Evolutionary conservation across 768 basidiomycete genomes (phyloP), one percentile per base, ranked within the genome.

Genomic region (Candolleomyces eurysporus): DNA sequence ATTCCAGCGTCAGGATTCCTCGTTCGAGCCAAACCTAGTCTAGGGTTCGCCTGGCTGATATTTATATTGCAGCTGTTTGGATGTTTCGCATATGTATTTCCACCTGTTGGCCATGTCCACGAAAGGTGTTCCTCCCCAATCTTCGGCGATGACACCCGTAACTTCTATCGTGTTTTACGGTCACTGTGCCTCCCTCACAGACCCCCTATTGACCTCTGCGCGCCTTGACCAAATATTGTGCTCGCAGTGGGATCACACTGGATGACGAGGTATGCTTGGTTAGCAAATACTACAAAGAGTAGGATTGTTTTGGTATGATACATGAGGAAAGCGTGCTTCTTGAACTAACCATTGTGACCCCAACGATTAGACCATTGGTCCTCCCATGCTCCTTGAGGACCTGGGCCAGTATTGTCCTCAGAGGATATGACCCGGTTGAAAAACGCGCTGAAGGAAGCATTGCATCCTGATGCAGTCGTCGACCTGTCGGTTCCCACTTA

Each of bases 201-300:
- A n/a, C n/a, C n/a, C n/a, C n/a, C n/a, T n/a, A n/a, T n/a, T n/a
- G n/a, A n/a, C n/a, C n/a, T n/a, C n/a, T n/a, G 46, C 64, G 26
- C 67, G 87, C 91, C 80, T 82, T 96, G 94, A 4, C 94, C 95
- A 66, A 95, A 97, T 0, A 92, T 89, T 4, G 96, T 98, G 31
- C 90, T 92, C 9, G 96, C 96, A 0, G 95, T 96, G 2, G 96
- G 96, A 71, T 98, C 98, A 67, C 97, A 88, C 32, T 89, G 81
- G 45, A 97, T 81, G 11, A 86, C 84, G 66, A 96, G 88, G 74
- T 98, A 99, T 0, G 96, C 94, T 69, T 93, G 91, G 67, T 87
- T 85, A 11, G 93, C 85, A 66, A 93, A 96, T 10, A 90, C 87
- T 90, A 60, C 6, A 42, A 42, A 14, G 45, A 54, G 8, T 53